These are phyloP conservation scores for Aureobasidium namibiae DNA, from an alignment of 2,329 filamentous ascomycete species.

Conservation along the genomic window DNA sequence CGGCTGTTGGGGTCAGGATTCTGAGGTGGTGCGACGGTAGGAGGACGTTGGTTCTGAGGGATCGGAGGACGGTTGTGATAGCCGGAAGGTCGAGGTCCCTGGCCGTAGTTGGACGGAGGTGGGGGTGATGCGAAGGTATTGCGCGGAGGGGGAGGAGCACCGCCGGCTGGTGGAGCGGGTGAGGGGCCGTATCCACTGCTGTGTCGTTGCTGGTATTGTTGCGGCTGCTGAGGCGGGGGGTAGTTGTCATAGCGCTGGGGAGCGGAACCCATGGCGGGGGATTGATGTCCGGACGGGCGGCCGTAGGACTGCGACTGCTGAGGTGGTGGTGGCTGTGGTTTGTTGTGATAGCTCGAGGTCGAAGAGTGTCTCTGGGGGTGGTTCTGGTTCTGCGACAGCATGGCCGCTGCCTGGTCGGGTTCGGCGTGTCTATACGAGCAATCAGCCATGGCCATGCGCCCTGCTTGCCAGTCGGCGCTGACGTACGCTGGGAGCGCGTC, in stretches of 20 bases:
- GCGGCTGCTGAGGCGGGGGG: constrained; percentile 20
- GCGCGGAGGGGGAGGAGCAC: constrained; percentile 17
- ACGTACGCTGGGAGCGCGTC: constrained; percentile 86
- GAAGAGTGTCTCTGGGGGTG: constrained; percentile 21
- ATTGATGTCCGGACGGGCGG: constrained; percentile 12
- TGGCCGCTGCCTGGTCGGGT: constrained; percentile 50
- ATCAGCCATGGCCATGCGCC: constrained; percentile 1
- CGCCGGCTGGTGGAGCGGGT: constrained; percentile 16
- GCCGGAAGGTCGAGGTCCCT: constrained; percentile 49
- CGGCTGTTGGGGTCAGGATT: constrained; percentile 54
- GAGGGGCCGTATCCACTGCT: constrained; percentile 29
- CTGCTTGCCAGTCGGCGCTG: not conserved
- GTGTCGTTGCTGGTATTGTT: constrained; percentile 24
- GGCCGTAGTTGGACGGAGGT: constrained; percentile 43
- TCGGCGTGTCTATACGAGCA: constrained; percentile 55
- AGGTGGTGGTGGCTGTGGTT: constrained; percentile 33
- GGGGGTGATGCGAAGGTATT: constrained; percentile 36
- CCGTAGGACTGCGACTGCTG: constrained; percentile 17
- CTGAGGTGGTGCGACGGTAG: constrained; percentile 41
- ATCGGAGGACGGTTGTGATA: constrained; percentile 55
- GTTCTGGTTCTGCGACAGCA: constrained; percentile 26
- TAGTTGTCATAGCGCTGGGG: constrained; percentile 6
- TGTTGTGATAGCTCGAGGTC: constrained; percentile 34
- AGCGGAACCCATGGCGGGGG: not conserved
- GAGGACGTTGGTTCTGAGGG: constrained; percentile 37